phyloP scores from a whole-genome alignment of 805 yeast genomes.

The Candida jianshihensis region DNA sequence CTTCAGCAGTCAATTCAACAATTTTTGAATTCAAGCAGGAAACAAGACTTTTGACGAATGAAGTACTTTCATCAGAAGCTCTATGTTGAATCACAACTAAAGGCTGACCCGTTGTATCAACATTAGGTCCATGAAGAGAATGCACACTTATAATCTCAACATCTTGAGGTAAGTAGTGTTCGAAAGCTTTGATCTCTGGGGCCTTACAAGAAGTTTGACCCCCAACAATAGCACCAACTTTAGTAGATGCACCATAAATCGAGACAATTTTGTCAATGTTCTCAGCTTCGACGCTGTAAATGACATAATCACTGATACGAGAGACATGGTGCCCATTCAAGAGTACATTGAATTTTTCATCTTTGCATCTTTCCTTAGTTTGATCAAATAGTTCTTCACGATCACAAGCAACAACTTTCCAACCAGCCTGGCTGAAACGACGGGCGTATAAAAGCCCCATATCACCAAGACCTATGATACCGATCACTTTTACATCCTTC shows the following conservation, averaged over 20 bases:
- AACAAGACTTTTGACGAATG: slow-evolving; percentile 56
- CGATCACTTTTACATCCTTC: slow-evolving; percentile 52
- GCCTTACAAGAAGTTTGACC: slow-evolving; percentile 96
- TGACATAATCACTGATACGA: slow-evolving; percentile 70
- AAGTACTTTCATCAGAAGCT: slow-evolving; percentile 43
- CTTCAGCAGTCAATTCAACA: slow-evolving; percentile 73
- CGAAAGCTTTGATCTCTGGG: slow-evolving; percentile 86
- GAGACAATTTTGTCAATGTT: slow-evolving; percentile 66
- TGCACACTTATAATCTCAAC: slow-evolving; percentile 82
- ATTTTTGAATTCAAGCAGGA: slow-evolving; percentile 71
- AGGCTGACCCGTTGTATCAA: slow-evolving; percentile 87
- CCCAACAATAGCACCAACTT: slow-evolving; percentile 87
- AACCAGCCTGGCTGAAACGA: slow-evolving; percentile 72
- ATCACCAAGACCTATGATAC: slow-evolving; percentile 94
- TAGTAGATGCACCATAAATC: slow-evolving; percentile 80
- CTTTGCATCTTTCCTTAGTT: slow-evolving; percentile 32
- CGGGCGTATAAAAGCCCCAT: slow-evolving; percentile 91
- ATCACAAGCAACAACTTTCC: slow-evolving; percentile 88
- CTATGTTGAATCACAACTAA: slow-evolving; percentile 78
- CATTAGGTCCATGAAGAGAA: slow-evolving; percentile 91
- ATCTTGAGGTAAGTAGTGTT: slow-evolving; percentile 65
- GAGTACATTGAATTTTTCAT: slow-evolving; percentile 48
- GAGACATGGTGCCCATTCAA: slow-evolving; percentile 80
- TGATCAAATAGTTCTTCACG: slow-evolving; percentile 54
- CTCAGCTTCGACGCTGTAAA: slow-evolving; percentile 93